Evolutionary conservation across 179 eudicot species (phyloP).

Genomic region (Heliamphora pulchella): DNA sequence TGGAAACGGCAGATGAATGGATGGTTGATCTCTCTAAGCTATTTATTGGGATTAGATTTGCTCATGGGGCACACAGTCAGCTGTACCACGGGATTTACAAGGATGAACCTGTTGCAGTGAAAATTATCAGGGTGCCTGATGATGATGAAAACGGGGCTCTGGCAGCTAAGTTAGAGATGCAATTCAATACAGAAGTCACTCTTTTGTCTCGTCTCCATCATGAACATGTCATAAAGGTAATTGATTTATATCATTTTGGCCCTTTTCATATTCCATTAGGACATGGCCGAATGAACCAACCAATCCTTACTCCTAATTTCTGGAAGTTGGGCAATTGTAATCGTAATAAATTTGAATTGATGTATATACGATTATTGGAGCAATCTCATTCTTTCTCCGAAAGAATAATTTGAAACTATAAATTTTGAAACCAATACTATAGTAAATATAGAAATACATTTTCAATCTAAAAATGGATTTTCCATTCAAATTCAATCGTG

Average conservation of each 20-base stretch:
- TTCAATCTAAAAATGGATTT: no score
- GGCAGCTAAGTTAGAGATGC: constrained; percentile 62
- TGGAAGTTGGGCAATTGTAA: neutral
- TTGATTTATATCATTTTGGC: neutral
- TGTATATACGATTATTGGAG: no score
- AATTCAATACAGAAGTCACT: constrained; percentile 65
- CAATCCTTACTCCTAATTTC: neutral
- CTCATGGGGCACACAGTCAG: constrained; percentile 82
- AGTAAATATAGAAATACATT: no score
- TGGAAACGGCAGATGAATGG: constrained; percentile 63
- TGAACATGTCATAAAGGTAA: constrained; percentile 77
- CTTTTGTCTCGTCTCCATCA: constrained; percentile 64
- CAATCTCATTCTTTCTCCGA: no score
- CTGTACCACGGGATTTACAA: constrained; percentile 76
- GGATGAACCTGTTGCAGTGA: constrained; percentile 79
- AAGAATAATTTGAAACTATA: no score
- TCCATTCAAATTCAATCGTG: no score
- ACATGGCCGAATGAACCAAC: neutral
- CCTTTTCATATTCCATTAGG: neutral
- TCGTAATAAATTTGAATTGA: no score
- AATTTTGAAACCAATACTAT: no score
- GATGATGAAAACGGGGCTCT: constrained; percentile 65
- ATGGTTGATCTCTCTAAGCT: constrained; percentile 72
- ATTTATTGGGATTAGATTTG: constrained; percentile 68
- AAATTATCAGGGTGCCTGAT: constrained; percentile 70